Percentiles rank a stretch among this genome's conserved stretches.
These are phyloP conservation scores for Afroboletus lepidellus DNA, from an alignment of 1,284 basidiomycete genomes.

Conservation along the genomic window DNA sequence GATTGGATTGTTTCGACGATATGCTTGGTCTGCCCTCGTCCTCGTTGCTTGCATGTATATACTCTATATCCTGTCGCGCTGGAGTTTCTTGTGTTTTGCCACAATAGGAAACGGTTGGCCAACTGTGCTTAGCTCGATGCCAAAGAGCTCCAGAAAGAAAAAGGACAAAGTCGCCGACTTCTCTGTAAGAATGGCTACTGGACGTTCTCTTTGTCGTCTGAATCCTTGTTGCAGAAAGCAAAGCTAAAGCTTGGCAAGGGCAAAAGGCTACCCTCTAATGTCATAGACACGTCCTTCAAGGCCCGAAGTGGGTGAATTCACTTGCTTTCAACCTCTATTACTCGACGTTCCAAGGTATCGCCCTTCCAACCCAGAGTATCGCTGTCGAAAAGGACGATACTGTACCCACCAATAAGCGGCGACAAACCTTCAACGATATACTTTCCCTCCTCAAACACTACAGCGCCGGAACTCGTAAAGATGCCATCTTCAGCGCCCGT, in stretches of 20 bases:
- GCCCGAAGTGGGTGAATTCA: constrained; percentile 65
- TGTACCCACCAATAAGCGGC: constrained; percentile 72
- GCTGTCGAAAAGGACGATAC: constrained; percentile 49
- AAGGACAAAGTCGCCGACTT: constrained; percentile 91
- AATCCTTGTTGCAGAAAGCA: constrained; percentile 68
- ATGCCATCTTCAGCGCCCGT: constrained; percentile 79
- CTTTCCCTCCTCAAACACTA: constrained; percentile 83
- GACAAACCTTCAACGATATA: constrained; percentile 78
- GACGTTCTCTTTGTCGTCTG: constrained; percentile 2
- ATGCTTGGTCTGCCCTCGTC: background rate
- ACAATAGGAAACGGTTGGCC: background rate
- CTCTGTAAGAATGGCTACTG: constrained; percentile 45
- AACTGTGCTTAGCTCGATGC: constrained; percentile 49
- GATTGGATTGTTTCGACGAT: constrained; percentile 12
- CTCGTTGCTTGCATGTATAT: constrained; percentile 9
- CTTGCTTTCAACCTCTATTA: background rate
- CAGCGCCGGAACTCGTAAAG: constrained; percentile 72
- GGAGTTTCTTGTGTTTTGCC: background rate
- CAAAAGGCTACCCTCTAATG: constrained; percentile 81
- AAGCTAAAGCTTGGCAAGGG: constrained; percentile 96
- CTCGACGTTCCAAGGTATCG: constrained; percentile 67
- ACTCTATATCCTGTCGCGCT: background rate
- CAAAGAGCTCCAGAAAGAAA: constrained; percentile 83
- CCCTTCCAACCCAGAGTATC: constrained; percentile 85
- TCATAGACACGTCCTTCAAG: constrained; percentile 94